These are phyloP conservation scores for Takashimella tepidaria DNA, from an alignment of 1,284 basidiomycete genomes.

Conservation along the genomic window DNA sequence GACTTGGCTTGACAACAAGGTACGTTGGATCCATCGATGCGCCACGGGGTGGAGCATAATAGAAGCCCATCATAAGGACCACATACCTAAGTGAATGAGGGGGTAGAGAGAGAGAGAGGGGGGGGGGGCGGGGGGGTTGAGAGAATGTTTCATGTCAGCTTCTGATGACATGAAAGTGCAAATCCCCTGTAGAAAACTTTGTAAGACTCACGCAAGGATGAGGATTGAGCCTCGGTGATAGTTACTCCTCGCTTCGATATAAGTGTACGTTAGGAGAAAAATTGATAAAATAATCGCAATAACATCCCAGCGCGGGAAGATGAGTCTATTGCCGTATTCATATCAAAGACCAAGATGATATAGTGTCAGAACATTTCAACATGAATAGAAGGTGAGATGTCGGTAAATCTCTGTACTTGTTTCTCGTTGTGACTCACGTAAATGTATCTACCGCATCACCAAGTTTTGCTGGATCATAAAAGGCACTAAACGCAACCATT, in stretches of 20 bases:
- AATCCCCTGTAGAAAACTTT: not conserved
- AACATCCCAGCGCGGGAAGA: constrained; percentile 99
- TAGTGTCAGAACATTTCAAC: too few species aligned
- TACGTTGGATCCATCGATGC: not conserved
- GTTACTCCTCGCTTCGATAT: constrained; percentile 96
- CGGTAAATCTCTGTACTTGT: too few species aligned
- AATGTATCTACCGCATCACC: constrained; percentile 80
- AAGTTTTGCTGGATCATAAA: constrained; percentile 77
- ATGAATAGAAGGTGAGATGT: too few species aligned
- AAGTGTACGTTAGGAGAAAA: constrained; percentile 97
- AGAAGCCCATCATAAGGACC: constrained; percentile 73
- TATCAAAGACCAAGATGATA: too few species aligned
- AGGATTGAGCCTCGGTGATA: constrained; percentile 93
- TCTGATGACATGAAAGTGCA: not conserved
- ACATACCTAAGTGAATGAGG: constrained; percentile 56
- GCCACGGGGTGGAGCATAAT: constrained; percentile 61
- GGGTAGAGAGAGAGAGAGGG: too few species aligned
- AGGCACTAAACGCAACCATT: constrained; percentile 97
- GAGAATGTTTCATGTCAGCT: too few species aligned
- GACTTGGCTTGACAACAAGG: not conserved
- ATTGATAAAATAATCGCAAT: constrained; percentile 89
- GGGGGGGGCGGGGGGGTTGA: too few species aligned
- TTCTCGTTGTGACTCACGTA: constrained; percentile 66
- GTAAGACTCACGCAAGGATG: constrained; percentile 67
- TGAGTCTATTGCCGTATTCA: constrained; percentile 59